Evolutionary conservation across 1,139 yeast genomes (phyloP).

Genomic region (Taphrina populina): DNA sequence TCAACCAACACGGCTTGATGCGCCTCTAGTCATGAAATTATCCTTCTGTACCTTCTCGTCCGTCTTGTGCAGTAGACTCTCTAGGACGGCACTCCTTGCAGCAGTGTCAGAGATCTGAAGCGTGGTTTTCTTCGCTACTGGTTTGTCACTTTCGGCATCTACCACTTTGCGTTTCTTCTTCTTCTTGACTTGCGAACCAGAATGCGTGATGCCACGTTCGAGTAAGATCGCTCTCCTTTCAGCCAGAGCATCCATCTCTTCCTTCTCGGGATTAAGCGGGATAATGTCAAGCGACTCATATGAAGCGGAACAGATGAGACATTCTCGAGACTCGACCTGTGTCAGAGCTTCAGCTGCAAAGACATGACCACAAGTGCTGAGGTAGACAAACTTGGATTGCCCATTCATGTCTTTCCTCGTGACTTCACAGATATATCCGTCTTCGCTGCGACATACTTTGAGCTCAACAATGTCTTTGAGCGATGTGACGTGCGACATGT

Average conservation of each 20-base stretch:
- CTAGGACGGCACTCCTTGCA: conserved; percentile 17
- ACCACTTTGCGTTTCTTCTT: conserved; percentile 44
- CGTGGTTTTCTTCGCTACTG: conserved; percentile 16
- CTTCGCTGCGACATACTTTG: conserved; percentile 42
- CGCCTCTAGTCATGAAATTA: conserved; percentile 32
- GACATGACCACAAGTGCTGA: conserved; percentile 59
- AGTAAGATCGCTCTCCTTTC: conserved; percentile 47
- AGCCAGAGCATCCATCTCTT: conserved; percentile 44
- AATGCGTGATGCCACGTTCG: conserved; percentile 51
- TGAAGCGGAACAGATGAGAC: conserved; percentile 18
- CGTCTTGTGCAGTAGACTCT: conserved; percentile 19
- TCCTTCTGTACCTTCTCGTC: conserved; percentile 2
- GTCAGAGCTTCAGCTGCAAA: conserved; percentile 49
- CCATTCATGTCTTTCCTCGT: conserved; percentile 49
- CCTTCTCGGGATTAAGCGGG: conserved; percentile 46
- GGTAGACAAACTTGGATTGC: conserved; percentile 50
- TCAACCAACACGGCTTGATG: conserved; percentile 23
- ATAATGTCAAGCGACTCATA: conserved; percentile 45
- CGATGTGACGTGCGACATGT: conserved; percentile 51
- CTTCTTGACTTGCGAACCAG: conserved; percentile 48
- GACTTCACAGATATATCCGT: conserved; percentile 56
- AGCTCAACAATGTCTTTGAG: conserved; percentile 56
- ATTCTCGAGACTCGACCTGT: conserved; percentile 40
- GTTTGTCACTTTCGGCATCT: conserved; percentile 34
- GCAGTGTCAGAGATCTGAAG: not conserved